Evolutionary conservation across 1,139 yeast genomes (phyloP), one percentile per base, ranked within the genome.

Genomic region (Pneumocystis canis): DNA sequence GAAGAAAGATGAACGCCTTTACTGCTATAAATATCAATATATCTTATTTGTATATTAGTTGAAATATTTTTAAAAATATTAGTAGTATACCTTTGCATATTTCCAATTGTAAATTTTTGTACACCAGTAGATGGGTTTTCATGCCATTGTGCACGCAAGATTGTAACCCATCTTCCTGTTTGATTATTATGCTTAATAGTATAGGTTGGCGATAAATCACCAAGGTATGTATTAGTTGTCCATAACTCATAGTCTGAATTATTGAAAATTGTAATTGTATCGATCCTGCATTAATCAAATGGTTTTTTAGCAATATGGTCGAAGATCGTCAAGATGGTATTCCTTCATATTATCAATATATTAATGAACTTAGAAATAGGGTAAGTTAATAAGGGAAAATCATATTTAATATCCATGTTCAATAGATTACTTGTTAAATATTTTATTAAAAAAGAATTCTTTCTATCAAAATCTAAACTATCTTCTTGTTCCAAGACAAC

Each of bases 111-210:
- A 73, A 90, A 89, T 69, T 90, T 89, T 67, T 89, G 87, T 39
- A 82, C 78, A 1, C 85, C 84, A 68, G 88, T 96, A 37, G 73
- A 76, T 0, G 95, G 95, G 20, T 76, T 72, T 1, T 72, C 69
- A 65, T 88, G 96, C 94, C 97, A 92, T 69, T 83, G 80, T 0
- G 96, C 83, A 70, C 89, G 89, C 63, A 92, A 76, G 61, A 92
- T 90, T 0, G 96, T 85, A 0, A 92, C 96, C 98, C 98, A 92
- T 66, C 96, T 59, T 0, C 98, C 97, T 0, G 96, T 86, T 73
- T 90, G 96, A 74, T 97, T 92, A 70, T 90, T 90, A 72, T 92
- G 97, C 66, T 81, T 82, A 61, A 92, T 78, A 11, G 82, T 82
- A 35, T 81, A 79, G 47, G 79, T 72, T 0, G 96, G 94, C 11